Percentiles rank a stretch among this genome's conserved stretches.
Conservation (phyloP, 208 protist species). For the Acanthamoeba healyi region DNA sequence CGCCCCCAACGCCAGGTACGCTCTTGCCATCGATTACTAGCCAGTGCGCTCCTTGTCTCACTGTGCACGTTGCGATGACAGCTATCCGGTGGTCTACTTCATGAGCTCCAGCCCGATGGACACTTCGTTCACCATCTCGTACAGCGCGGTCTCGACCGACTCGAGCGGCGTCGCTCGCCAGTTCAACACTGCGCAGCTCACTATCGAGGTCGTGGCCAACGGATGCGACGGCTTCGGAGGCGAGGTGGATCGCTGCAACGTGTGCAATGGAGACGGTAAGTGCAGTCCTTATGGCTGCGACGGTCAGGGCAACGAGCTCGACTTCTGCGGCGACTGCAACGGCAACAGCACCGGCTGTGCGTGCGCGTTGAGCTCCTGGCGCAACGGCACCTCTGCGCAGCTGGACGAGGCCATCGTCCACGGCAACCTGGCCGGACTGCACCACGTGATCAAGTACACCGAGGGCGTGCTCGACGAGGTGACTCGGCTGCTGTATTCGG, state of each 20-base stretch:
- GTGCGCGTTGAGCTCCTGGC: neutral
- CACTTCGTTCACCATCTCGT: neutral
- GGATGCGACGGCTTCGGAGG: slow-evolving; percentile 4
- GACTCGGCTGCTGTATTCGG: neutral
- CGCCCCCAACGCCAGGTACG: neutral
- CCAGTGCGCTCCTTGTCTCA: no score
- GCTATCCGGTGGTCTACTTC: neutral
- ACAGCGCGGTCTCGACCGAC: neutral
- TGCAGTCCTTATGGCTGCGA: slow-evolving; percentile 28
- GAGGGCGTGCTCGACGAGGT: neutral
- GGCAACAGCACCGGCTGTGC: neutral
- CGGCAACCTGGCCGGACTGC: neutral
- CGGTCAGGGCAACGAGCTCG: neutral
- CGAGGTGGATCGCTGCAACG: neutral
- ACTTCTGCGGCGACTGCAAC: slow-evolving; percentile 23
- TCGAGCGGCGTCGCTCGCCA: neutral
- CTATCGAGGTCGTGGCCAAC: neutral
- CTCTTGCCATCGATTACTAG: no score
- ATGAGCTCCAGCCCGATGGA: neutral
- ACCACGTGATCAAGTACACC: neutral
- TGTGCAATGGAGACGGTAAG: slow-evolving; percentile 22
- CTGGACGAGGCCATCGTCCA: neutral
- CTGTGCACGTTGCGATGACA: no score
- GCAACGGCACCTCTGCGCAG: neutral
- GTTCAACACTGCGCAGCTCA: neutral